A percentile compares a stretch with the other conserved stretches of the same genome.
phyloP scores from a whole-genome alignment of 1,139 yeast genomes.

The Taphrina populina region DNA sequence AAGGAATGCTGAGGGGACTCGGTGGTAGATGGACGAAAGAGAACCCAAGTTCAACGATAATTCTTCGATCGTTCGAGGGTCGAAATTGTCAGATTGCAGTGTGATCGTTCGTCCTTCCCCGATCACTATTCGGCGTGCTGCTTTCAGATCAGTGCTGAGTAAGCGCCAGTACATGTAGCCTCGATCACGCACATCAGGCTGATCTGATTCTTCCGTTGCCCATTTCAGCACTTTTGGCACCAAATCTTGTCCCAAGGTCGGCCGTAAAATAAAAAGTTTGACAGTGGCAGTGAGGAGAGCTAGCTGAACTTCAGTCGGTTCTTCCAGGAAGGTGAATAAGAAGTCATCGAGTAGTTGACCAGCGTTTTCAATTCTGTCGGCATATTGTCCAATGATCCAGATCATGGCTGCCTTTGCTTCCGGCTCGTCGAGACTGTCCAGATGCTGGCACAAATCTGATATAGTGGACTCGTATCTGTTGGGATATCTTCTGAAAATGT shows the following conservation, averaged over 20 bases:
- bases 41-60: constrained; percentile 74
- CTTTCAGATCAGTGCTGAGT: constrained; percentile 53
- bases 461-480: constrained; percentile 51
- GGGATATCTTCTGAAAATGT: constrained; percentile 76
- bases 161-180: constrained; percentile 86
- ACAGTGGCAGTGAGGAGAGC: constrained; percentile 72
- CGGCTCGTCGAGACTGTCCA: constrained; percentile 61
- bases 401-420: constrained; percentile 76
- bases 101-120: constrained; percentile 64
- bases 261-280: constrained; percentile 62
- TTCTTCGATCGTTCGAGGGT: constrained; percentile 71
- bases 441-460: constrained; percentile 50
- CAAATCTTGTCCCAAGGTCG: constrained; percentile 56
- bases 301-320: constrained; percentile 70
- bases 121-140: constrained; percentile 57
- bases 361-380: constrained; percentile 54
- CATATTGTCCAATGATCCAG: constrained; percentile 82
- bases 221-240: constrained; percentile 62
- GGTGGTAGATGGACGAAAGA: constrained; percentile 76
- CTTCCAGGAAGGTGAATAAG: constrained; percentile 56
- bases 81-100: constrained; percentile 68
- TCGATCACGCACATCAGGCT: constrained; percentile 83
- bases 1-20: constrained; percentile 78
- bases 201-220: constrained; percentile 72
- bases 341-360: constrained; percentile 53